These are phyloP conservation scores for Blastobotrys serpentis DNA, from an alignment of 1,139 yeast genomes.

Conservation along the genomic window DNA sequence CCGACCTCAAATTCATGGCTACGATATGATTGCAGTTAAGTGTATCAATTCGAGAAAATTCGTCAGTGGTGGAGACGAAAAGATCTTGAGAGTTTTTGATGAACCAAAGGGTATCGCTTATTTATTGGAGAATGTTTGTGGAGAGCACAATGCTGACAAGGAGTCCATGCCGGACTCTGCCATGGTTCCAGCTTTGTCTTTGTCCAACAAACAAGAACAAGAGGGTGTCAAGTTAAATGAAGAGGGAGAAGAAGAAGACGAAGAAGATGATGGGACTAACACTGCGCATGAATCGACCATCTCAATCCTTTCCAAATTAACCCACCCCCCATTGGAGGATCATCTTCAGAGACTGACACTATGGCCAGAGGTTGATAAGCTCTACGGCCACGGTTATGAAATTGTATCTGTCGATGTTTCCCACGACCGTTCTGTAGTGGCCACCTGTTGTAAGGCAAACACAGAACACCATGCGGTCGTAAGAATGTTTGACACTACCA, in stretches of 20 bases:
- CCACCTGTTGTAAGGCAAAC: conserved; percentile 92
- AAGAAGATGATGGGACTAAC: conserved; percentile 27
- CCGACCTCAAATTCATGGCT: conserved; percentile 97
- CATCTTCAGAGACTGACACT: conserved; percentile 86
- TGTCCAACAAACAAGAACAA: conserved; percentile 83
- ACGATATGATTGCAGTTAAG: conserved; percentile 87
- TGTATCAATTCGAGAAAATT: conserved; percentile 60
- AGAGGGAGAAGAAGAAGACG: conserved; percentile 43
- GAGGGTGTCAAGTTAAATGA: conserved; percentile 43
- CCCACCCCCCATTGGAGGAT: conserved; percentile 78
- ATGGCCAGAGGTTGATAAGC: conserved; percentile 92
- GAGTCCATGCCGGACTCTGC: conserved; percentile 69
- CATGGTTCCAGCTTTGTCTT: conserved; percentile 86
- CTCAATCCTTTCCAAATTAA: conserved; percentile 42
- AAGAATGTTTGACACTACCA: conserved; percentile 63
- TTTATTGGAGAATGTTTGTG: conserved; percentile 57
- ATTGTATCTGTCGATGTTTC: conserved; percentile 75
- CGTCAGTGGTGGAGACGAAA: conserved; percentile 96
- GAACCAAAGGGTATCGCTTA: conserved; percentile 79
- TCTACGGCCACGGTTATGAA: conserved; percentile 98
- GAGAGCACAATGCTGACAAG: conserved; percentile 38
- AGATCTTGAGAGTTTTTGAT: conserved; percentile 83
- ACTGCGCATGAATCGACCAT: conserved; percentile 24
- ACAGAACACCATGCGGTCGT: conserved; percentile 81
- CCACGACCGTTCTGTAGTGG: conserved; percentile 63